A percentile compares a stretch with the other conserved stretches of the same genome.
Conservation (phyloP, 2,329 filamentous ascomycete species). For the Acephala macrosclerotiorum region DNA sequence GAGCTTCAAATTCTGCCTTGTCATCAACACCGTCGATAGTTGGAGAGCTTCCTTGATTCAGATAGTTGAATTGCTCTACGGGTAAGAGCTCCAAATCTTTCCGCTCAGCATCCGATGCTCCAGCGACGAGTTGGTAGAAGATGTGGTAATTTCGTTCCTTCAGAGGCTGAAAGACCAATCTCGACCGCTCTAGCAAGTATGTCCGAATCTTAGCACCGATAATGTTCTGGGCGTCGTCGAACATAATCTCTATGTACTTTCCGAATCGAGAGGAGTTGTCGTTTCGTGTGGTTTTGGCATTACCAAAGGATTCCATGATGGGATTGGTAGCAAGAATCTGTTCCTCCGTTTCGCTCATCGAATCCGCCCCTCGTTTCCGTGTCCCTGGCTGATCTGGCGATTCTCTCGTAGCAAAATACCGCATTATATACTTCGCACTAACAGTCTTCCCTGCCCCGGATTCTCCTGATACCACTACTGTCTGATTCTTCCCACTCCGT, state of each 20-base stretch:
- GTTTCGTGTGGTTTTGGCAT: constrained; percentile 99
- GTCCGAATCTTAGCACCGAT: constrained; percentile 98
- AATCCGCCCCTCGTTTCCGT: constrained; percentile 76
- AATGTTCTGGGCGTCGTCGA: constrained; percentile 92
- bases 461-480: constrained; percentile 98
- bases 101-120: constrained; percentile 84
- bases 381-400: constrained; percentile 86
- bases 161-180: constrained; percentile 94
- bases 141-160: constrained; percentile 99
- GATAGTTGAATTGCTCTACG: constrained; percentile 91
- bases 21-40: constrained; percentile 95
- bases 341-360: constrained; percentile 98
- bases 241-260: constrained; percentile 99
- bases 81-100: constrained; percentile 81
- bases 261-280: constrained; percentile 99
- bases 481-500: constrained; percentile 94
- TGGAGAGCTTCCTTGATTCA: constrained; percentile 93
- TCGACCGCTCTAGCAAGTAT: constrained; percentile 92
- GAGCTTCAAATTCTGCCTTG: constrained; percentile 90
- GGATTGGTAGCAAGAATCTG: constrained; percentile 98
- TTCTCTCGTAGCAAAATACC: constrained; percentile 98
- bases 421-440: constrained; percentile 99
- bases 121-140: constrained; percentile 96
- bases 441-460: constrained; percentile 99
- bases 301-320: constrained; percentile 99